These are phyloP conservation scores for Candida buenavistaensis DNA, from an alignment of 1,139 yeast species.

Conservation along the genomic window DNA sequence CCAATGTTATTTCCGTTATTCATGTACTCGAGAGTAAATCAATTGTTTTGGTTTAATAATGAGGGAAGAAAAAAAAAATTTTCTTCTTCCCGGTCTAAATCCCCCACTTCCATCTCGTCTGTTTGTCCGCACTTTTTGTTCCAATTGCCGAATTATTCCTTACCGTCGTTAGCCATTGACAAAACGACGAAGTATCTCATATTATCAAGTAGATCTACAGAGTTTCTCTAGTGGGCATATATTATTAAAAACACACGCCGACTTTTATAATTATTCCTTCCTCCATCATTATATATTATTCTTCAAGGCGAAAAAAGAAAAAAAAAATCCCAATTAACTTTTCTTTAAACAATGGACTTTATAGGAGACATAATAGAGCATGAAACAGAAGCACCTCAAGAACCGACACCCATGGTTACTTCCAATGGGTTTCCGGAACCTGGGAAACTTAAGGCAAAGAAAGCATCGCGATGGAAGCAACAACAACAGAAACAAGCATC, in stretches of 20 bases:
- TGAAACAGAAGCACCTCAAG: constrained; percentile 42
- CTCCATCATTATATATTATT: too few relatives aligned
- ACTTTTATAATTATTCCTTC: too few relatives aligned
- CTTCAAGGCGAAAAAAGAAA: too few relatives aligned
- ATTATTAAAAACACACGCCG: too few relatives aligned
- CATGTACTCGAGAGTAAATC: neutral
- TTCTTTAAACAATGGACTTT: constrained; percentile 51
- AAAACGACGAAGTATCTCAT: too few relatives aligned
- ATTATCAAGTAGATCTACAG: too few relatives aligned
- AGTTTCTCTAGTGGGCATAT: too few relatives aligned
- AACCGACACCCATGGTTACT: constrained; percentile 17
- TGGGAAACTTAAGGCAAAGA: constrained; percentile 22
- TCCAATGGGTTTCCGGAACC: constrained; percentile 47
- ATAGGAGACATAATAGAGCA: constrained; percentile 78
- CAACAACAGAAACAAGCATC: constrained; percentile 5
- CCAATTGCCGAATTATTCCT: too few relatives aligned
- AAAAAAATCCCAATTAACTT: neutral
- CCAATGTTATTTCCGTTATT: neutral
- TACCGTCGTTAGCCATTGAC: too few relatives aligned
- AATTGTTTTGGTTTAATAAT: neutral
- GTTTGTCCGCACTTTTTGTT: too few relatives aligned
- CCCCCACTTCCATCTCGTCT: too few relatives aligned
- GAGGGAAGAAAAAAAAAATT: neutral
- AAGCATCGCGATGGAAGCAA: constrained; percentile 26
- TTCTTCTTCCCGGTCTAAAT: neutral